phyloP scores from a whole-genome alignment of 495 filamentous ascomycete genomes.

The Penicillium alfredii region DNA sequence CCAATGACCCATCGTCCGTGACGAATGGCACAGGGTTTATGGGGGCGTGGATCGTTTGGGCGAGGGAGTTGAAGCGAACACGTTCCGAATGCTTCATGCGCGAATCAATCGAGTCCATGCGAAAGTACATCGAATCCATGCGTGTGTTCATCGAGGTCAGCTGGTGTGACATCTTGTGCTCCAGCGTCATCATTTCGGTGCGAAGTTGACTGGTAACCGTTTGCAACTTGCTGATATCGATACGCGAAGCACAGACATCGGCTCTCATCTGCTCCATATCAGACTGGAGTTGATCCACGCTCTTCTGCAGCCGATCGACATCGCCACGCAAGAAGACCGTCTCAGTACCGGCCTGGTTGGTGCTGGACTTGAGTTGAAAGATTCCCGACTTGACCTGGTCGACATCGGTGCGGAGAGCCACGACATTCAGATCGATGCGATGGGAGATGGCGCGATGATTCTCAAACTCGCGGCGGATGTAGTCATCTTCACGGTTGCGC shows the following conservation, averaged over 20 bases:
- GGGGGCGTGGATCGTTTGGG: conserved; percentile 32
- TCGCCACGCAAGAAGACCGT: conserved; percentile 35
- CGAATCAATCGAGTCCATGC: conserved; percentile 17
- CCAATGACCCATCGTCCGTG: conserved; percentile 29
- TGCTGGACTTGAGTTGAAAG: conserved; percentile 30
- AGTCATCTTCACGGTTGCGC: conserved; percentile 39
- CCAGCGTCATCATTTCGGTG: conserved; percentile 31
- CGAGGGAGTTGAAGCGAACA: conserved; percentile 41
- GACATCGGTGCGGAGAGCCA: conserved; percentile 32
- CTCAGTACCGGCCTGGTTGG: conserved; percentile 32
- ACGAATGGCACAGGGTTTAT: conserved; percentile 36
- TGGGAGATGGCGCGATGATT: conserved; percentile 30
- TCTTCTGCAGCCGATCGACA: conserved; percentile 37
- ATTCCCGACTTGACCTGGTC: conserved; percentile 35
- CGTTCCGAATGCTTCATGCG: too few relatives aligned
- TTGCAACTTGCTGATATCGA: conserved; percentile 38
- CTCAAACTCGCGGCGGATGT: conserved; percentile 39
- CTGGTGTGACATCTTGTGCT: conserved; percentile 31
- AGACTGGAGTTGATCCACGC: conserved; percentile 32
- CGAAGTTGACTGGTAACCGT: conserved; percentile 31
- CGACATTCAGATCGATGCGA: conserved; percentile 38
- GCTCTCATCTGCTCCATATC: conserved; percentile 30
- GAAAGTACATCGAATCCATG: conserved; percentile 24
- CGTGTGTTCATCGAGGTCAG: conserved; percentile 16
- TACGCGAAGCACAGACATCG: conserved; percentile 30